Evolutionary conservation across 2,329 filamentous ascomycete species (phyloP), one percentile per base, ranked within the genome.

Genomic region (Epichloe hybrida): DNA sequence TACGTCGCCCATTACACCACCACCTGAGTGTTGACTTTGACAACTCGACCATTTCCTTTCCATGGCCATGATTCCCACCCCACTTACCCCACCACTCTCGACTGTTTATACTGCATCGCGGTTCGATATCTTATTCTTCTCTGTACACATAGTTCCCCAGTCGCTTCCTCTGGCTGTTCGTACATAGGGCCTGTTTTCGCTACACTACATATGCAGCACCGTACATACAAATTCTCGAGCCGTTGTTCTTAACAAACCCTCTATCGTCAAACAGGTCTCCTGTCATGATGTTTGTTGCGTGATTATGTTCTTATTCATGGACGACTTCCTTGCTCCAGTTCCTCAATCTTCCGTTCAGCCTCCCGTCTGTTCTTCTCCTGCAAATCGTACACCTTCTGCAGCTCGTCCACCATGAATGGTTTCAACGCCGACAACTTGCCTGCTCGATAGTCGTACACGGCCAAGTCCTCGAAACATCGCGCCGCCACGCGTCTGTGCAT

Each of bases 401-500:
- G 58, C 36, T 64, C 57, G 5, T 65, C 62, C 0, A 66, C 62
- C 68, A 74, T 69, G 53, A 71, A 74, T 0, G 54, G 57, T 17
- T 66, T 66, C 58, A 75, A 58, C 17, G 62, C 60, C 2, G 70
- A 62, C 60, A 67, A 70, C 48, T 60, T 59, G 1, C 59, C 66
- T 0, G 54, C 54, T 31, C 58, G 56, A 55, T 75, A 64, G 46
- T 63, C 55, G 43, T 61, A 63, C 8, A 63, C 54, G 6, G 55
- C 58, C 23, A 62, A 58, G 8, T 64, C 61, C 38, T 96, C 90
- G 31, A 80, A 72, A 51, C 84, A 85, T 42, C 83, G 72, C 3
- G 89, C 88, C 8, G 87, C 86, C 13, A 80, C 72, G 20, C 89
- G 75, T 59, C 83, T 81, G 59, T 87, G 81, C 39, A 73, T 71